These are phyloP conservation scores for Penicillium janthinellum DNA, from an alignment of 2,329 filamentous ascomycete species.

Conservation along the genomic window DNA sequence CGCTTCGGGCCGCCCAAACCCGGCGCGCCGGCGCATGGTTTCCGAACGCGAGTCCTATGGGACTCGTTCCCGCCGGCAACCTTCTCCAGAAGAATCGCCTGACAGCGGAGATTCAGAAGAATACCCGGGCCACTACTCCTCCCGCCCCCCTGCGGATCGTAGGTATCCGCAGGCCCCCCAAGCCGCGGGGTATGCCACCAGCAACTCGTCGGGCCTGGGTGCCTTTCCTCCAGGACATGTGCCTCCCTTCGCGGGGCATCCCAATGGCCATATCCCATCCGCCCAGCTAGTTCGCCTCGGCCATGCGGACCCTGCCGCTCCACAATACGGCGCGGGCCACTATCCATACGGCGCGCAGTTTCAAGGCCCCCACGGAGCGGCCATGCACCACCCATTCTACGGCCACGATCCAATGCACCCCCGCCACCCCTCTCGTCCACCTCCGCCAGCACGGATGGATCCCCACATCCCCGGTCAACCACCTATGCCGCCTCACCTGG, in stretches of 20 bases:
- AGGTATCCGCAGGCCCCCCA: conserved; percentile 37
- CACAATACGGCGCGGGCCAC: conserved; percentile 30
- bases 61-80: conserved; percentile 46
- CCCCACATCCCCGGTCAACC: conserved; percentile 36
- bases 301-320: conserved; percentile 28
- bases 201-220: conserved; percentile 42
- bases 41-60: conserved; percentile 40
- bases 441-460: conserved; percentile 31
- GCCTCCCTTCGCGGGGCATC: conserved; percentile 29
- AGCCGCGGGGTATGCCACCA: conserved; percentile 42
- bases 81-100: conserved; percentile 55
- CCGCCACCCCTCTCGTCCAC: conserved; percentile 28
- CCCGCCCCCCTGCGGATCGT: conserved; percentile 38
- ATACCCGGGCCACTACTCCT: conserved; percentile 55
- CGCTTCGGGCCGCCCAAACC: conserved; percentile 41
- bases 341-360: conserved; percentile 36
- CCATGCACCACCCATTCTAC: conserved; percentile 32
- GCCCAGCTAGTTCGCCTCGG: conserved; percentile 39
- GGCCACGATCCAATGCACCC: conserved; percentile 33
- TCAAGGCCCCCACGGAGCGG: conserved; percentile 28
- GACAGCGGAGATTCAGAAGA: conserved; percentile 69
- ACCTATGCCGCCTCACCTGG: conserved; percentile 33
- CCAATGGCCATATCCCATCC: conserved; percentile 30
- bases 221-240: conserved; percentile 37
- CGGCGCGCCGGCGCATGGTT: conserved; percentile 39